phyloP scores from a whole-genome alignment of 768 basidiomycete species.

The Lentinula guzmanii region DNA sequence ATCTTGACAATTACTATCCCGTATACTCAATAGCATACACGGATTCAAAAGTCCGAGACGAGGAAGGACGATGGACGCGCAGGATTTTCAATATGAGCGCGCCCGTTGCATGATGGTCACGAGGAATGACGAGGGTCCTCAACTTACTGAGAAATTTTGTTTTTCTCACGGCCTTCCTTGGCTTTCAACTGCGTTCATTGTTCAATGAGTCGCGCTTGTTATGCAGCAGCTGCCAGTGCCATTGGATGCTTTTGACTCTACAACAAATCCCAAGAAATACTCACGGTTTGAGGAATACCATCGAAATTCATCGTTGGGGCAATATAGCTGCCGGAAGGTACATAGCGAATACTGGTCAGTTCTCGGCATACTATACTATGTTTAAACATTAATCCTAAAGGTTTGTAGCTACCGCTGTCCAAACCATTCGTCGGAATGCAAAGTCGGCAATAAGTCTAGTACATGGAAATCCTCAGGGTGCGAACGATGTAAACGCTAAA shows the following conservation, averaged over 20 bases:
- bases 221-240: background rate
- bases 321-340: background rate
- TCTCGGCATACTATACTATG: background rate
- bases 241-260: background rate
- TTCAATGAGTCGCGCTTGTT: background rate
- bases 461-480: background rate
- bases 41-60: no score
- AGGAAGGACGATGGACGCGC: no score
- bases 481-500: background rate
- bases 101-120: background rate
- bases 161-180: background rate
- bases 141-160: background rate
- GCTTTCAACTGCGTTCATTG: background rate
- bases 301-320: background rate
- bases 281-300: background rate
- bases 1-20: no score
- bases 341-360: background rate
- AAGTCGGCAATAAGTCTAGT: background rate
- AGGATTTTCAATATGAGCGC: no score
- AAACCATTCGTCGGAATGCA: background rate
- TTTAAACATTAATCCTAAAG: background rate
- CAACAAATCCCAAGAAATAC: background rate
- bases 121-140: background rate
- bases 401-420: background rate
- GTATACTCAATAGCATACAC: no score